Base-by-base conservation (phyloP, 208 protist genomes). In the Acanthamoeba quina region DNA sequence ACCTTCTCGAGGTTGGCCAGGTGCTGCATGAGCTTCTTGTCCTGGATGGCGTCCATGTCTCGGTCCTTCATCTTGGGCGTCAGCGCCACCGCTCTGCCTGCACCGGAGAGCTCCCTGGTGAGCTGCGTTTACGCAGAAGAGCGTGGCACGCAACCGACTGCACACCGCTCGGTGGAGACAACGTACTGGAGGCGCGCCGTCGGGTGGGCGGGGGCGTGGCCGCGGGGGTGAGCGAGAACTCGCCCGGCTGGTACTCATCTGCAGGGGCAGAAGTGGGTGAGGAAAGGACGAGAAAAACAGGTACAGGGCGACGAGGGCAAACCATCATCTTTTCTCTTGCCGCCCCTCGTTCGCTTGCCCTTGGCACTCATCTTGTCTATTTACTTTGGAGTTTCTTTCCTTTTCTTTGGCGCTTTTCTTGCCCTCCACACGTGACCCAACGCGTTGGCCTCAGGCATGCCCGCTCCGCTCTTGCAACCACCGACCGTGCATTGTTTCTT, bases 31-130 rank as follows among this genome's bases (percentile, higher is more conserved):
- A 90, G 44, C 83, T 90, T 64, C 37, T 90, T 90, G 56, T 90
- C 83, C 4, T n/a, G 29, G 17, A 68, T 68, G 29, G 83, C 52
- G 11, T 68, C 54, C 37, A 90, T n/a, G 56, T 90, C 83, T 4
- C 83, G 19, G 10, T 90, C 83, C 83, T 68, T 90, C 83, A 90
- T 90, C 60, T 68, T 90, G 24, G 21, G n/a, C 34, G 83, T 72
- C 21, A 54, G 83, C 5, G 31, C 54, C 54, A 90, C 56, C 13
- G 78, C 31, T 13, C 83, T 26, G 6, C 24, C 83, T 90, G 83
- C 11, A 15, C 26, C 17, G 31, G 3, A 0, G 0, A 83, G 44
- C 13, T 56, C 7, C 56, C 29, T 0, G 11, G 41, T 47, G 29
- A 80, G 19, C 17, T n/a, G n/a, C n/a, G n/a, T 0, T 58, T 19